These are phyloP conservation scores for Eucalyptus decipiens DNA, from an alignment of 345 rosid species.

Conservation along the genomic window DNA sequence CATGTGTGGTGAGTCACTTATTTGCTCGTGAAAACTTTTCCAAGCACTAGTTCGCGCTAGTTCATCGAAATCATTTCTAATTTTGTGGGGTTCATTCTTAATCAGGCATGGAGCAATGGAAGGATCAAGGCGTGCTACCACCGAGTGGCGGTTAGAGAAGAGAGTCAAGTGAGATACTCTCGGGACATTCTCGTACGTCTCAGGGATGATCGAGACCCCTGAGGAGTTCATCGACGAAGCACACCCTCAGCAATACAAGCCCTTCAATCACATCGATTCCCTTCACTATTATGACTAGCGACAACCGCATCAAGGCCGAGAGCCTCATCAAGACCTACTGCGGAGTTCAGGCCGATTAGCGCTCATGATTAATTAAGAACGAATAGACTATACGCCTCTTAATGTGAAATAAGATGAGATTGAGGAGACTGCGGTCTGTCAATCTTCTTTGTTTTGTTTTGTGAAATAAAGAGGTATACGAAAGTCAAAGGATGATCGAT, in stretches of 20 bases:
- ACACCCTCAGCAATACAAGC: not conserved
- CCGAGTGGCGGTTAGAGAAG: conserved; percentile 6
- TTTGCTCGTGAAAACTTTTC: not conserved
- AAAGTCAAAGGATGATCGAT: not conserved
- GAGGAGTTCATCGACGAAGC: conserved; percentile 2
- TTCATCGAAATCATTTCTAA: not conserved
- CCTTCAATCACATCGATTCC: not conserved
- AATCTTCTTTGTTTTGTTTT: not conserved
- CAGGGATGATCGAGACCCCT: not conserved
- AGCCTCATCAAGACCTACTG: not conserved
- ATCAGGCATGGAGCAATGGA: conserved; percentile 26
- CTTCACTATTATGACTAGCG: not conserved
- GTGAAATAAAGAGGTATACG: not conserved
- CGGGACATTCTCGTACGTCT: conserved; percentile 6
- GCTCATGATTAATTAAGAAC: not conserved
- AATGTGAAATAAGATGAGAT: not conserved
- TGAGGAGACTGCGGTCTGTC: not conserved
- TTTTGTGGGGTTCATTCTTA: not conserved
- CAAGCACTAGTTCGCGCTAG: not conserved
- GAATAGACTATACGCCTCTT: not conserved
- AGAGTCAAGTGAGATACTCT: conserved; percentile 3
- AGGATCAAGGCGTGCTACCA: conserved; percentile 3
- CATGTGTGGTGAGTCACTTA: not conserved
- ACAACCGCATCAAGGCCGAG: not conserved
- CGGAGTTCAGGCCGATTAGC: not conserved